Evolutionary conservation across 176 grass and related monocot genomes (phyloP).

Genomic region (Ampelocalamus luodianensis): DNA sequence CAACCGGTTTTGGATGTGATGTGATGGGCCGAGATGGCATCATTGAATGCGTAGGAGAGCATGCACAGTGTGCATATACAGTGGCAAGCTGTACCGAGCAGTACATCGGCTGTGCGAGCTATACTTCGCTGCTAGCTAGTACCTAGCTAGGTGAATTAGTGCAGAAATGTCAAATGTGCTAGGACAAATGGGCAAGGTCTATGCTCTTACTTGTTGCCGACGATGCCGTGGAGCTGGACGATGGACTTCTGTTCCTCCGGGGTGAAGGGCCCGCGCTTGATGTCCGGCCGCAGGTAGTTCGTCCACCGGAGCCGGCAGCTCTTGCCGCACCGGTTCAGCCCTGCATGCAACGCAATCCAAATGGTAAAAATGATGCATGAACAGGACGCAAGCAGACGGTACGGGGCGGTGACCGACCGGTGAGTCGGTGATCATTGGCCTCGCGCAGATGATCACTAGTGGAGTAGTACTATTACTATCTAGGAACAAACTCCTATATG

Average conservation of each 20-base stretch:
- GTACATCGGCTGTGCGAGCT: slow-evolving; percentile 21
- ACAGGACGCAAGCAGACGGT: neutral
- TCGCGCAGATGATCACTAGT: neutral
- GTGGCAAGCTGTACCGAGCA: slow-evolving; percentile 26
- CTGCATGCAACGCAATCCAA: slow-evolving; percentile 28
- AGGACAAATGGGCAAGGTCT: neutral
- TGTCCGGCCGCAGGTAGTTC: slow-evolving; percentile 94
- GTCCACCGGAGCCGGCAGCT: slow-evolving; percentile 98
- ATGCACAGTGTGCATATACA: slow-evolving; percentile 36
- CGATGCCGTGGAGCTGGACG: slow-evolving; percentile 96
- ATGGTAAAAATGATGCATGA: neutral
- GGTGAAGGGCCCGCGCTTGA: slow-evolving; percentile 92
- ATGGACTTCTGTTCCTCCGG: slow-evolving; percentile 94
- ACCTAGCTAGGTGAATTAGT: neutral
- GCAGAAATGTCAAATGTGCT: slow-evolving; percentile 2
- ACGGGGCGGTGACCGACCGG: too few relatives aligned
- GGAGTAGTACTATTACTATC: neutral
- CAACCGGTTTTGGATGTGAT: slow-evolving; percentile 18
- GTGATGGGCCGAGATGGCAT: slow-evolving; percentile 21
- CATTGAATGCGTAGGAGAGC: slow-evolving; percentile 40
- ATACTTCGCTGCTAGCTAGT: neutral
- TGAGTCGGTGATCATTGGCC: neutral
- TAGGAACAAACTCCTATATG: neutral
- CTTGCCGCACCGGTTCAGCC: slow-evolving; percentile 92
- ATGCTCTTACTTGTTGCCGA: slow-evolving; percentile 85